Evolutionary conservation across 2,329 filamentous ascomycete genomes (phyloP).

Genomic region (Trichoderma simmonsii): DNA sequence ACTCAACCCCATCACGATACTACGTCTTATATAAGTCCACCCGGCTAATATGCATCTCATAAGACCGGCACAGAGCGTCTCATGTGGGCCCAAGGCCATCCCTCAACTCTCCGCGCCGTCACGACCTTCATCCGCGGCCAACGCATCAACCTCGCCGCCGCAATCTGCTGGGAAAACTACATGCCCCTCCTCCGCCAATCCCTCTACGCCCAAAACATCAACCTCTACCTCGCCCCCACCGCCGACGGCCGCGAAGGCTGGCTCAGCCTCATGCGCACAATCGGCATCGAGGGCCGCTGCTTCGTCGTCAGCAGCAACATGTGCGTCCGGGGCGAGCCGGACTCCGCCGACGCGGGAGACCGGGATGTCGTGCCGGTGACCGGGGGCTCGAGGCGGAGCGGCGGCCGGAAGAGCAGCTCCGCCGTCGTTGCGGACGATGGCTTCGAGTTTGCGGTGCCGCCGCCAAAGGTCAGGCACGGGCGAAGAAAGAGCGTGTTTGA

Average conservation of each 20-base stretch:
- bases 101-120: slow-evolving; percentile 74
- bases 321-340: slow-evolving; percentile 49
- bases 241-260: slow-evolving; percentile 82
- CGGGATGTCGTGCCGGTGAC: not conserved
- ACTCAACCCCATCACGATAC: no score
- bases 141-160: slow-evolving; percentile 75
- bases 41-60: not conserved
- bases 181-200: slow-evolving; percentile 85
- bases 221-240: slow-evolving; percentile 86
- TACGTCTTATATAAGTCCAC: not conserved
- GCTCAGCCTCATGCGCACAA: slow-evolving; percentile 76
- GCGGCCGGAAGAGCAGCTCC: slow-evolving; percentile 39
- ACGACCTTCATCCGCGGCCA: slow-evolving; percentile 76
- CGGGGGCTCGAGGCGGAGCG: slow-evolving; percentile 8
- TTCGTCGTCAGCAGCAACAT: slow-evolving; percentile 87
- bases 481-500: slow-evolving; percentile 46
- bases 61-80: slow-evolving; percentile 76
- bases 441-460: slow-evolving; percentile 45
- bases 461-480: slow-evolving; percentile 24
- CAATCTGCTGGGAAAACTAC: slow-evolving; percentile 96
- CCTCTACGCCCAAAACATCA: slow-evolving; percentile 86
- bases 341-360: not conserved
- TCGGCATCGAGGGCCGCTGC: slow-evolving; percentile 76
- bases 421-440: slow-evolving; percentile 45
- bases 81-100: slow-evolving; percentile 83